Percentiles rank a stretch among this genome's conserved stretches.
Conservation (phyloP, 768 basidiomycete genomes). For the Suillus subalutaceus region DNA sequence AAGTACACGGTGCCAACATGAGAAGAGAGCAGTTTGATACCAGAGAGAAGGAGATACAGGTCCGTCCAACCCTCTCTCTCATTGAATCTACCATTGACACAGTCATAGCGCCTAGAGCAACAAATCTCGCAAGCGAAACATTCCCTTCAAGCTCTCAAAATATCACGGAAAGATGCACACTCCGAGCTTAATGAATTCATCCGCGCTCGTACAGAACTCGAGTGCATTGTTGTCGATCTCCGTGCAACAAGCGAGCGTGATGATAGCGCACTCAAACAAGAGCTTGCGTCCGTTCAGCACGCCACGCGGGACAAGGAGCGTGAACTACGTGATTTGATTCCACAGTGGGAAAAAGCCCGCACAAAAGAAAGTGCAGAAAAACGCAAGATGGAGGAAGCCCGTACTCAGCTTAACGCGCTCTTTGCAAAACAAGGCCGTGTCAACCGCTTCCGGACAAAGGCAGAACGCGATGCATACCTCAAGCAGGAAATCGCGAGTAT, state of each 20-base stretch:
- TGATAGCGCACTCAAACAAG: slow-evolving; percentile 63
- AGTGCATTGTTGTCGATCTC: slow-evolving; percentile 82
- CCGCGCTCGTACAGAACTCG: slow-evolving; percentile 81
- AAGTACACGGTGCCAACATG: slow-evolving; percentile 83
- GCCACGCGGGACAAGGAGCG: slow-evolving; percentile 65
- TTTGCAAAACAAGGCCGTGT: slow-evolving; percentile 91
- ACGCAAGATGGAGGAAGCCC: slow-evolving; percentile 72
- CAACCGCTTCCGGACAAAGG: slow-evolving; percentile 79
- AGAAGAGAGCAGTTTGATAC: slow-evolving; percentile 80
- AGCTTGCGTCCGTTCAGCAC: slow-evolving; percentile 62
- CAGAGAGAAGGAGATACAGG: slow-evolving; percentile 85
- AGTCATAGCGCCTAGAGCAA: slow-evolving; percentile 69
- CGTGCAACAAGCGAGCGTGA: slow-evolving; percentile 64
- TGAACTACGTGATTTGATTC: slow-evolving; percentile 62
- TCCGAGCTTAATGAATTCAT: slow-evolving; percentile 86
- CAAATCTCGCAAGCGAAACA: slow-evolving; percentile 72
- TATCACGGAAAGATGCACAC: slow-evolving; percentile 76
- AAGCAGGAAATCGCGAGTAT: slow-evolving; percentile 77
- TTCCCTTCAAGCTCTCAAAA: slow-evolving; percentile 64
- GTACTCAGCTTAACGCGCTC: slow-evolving; percentile 69
- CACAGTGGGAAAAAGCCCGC: slow-evolving; percentile 69
- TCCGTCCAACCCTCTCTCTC: slow-evolving; percentile 33
- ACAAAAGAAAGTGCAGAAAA: slow-evolving; percentile 55
- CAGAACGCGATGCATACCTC: slow-evolving; percentile 84
- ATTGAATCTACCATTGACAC: slow-evolving; percentile 1